phyloP scores from a whole-genome alignment of 1,139 yeast genomes.

The Meyerozyma sp. region DNA sequence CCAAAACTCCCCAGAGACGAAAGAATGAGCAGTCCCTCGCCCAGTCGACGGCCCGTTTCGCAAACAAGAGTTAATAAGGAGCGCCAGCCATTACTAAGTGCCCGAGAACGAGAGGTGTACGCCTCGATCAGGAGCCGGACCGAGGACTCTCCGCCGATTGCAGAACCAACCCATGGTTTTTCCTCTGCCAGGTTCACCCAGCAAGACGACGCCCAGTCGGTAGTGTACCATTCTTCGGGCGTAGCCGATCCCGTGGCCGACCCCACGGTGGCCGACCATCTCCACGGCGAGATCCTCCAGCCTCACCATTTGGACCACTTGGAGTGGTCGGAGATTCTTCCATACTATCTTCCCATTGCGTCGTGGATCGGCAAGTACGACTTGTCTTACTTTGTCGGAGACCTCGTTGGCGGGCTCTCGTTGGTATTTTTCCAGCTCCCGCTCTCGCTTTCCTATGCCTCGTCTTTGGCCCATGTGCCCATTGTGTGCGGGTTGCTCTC shows the following conservation, averaged over 20 bases:
- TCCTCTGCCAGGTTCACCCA: not conserved
- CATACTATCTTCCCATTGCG: constrained; percentile 78
- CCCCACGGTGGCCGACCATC: too few species aligned
- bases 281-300: not conserved
- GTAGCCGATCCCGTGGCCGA: too few species aligned
- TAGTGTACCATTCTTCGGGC: not conserved
- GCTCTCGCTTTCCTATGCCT: constrained; percentile 80
- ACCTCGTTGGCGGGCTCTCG: constrained; percentile 79
- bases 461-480: constrained; percentile 87
- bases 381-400: constrained; percentile 54
- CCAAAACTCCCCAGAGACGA: not conserved
- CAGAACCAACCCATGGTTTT: not conserved
- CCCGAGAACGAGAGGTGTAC: not conserved
- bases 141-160: not conserved
- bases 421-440: constrained; percentile 92
- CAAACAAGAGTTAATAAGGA: constrained; percentile 1
- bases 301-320: not conserved
- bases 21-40: not conserved
- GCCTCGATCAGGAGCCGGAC: not conserved
- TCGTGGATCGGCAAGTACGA: constrained; percentile 74
- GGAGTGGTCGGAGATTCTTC: constrained; percentile 14
- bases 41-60: not conserved
- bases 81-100: not conserved
- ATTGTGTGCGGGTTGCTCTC: constrained; percentile 82
- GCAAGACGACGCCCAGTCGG: not conserved